Conservation (phyloP, 2,329 filamentous ascomycete genomes). For the Cladophialophora bantiana region DNA sequence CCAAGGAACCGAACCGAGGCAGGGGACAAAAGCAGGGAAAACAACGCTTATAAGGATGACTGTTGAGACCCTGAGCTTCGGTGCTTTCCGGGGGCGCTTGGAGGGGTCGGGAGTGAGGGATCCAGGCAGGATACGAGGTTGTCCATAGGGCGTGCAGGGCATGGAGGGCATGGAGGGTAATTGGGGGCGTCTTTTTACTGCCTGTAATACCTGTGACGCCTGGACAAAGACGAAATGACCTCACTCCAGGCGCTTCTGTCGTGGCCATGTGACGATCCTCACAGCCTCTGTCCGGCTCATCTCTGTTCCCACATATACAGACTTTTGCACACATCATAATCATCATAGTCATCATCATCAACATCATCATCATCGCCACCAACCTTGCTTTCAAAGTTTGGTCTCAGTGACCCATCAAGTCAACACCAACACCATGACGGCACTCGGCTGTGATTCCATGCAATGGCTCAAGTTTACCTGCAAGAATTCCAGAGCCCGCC, state of each 20-base stretch:
- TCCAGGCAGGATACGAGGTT: too few species aligned
- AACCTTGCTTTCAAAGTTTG: neutral
- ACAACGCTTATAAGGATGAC: neutral
- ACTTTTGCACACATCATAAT: too few species aligned
- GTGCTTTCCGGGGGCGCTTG: neutral
- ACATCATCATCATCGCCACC: neutral
- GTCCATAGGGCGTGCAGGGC: too few species aligned
- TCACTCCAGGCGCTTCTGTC: slow-evolving; percentile 8
- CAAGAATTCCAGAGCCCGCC: neutral
- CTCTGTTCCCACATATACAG: too few species aligned
- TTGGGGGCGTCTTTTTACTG: too few species aligned
- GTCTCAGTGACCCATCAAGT: neutral
- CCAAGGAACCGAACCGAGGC: neutral
- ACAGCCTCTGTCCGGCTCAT: slow-evolving; percentile 9
- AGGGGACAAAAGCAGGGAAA: slow-evolving; percentile 1
- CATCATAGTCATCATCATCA: neutral
- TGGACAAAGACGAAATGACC: slow-evolving; percentile 22
- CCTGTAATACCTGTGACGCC: neutral
- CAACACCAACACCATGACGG: neutral
- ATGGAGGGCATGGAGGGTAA: too few species aligned
- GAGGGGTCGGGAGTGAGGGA: neutral
- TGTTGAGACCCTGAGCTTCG: neutral
- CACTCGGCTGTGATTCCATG: neutral
- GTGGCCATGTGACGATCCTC: slow-evolving; percentile 12
- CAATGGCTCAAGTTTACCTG: neutral